Conservation (phyloP, 169 alveolate species). For the Toxoplasma gondii region DNA sequence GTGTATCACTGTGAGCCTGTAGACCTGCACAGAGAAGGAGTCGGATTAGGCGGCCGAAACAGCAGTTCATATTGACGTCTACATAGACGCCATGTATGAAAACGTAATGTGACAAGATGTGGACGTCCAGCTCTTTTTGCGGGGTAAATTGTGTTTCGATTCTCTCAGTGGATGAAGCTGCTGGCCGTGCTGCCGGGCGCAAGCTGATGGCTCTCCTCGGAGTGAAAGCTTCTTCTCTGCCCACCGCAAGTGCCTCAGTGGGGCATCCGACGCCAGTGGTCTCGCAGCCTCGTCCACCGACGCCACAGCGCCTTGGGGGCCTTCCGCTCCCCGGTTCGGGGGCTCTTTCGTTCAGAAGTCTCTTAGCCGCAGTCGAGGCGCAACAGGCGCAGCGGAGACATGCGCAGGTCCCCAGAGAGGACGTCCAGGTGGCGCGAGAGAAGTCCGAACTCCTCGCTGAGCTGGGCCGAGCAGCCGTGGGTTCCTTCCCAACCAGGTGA, state of each 20-base stretch:
- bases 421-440: not conserved
- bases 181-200: constrained; percentile 43
- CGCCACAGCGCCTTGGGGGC: not conserved
- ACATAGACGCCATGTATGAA: too few relatives aligned
- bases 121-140: not conserved
- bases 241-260: not conserved
- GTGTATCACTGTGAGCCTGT: too few relatives aligned
- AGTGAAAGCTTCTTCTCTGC: not conserved
- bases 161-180: constrained; percentile 24
- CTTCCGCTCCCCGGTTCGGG: not conserved
- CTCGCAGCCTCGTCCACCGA: not conserved
- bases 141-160: not conserved
- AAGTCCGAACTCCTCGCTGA: too few relatives aligned
- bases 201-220: constrained; percentile 32
- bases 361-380: not conserved
- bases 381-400: not conserved
- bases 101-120: too few relatives aligned
- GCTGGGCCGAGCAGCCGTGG: too few relatives aligned
- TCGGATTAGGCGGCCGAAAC: too few relatives aligned
- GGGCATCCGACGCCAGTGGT: too few relatives aligned
- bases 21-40: too few relatives aligned
- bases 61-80: too few relatives aligned
- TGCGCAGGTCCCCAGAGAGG: not conserved
- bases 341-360: not conserved
- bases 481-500: too few relatives aligned